These are phyloP conservation scores for Plasmodium adleri DNA, from an alignment of 169 alveolate genomes.

Conservation along the genomic window DNA sequence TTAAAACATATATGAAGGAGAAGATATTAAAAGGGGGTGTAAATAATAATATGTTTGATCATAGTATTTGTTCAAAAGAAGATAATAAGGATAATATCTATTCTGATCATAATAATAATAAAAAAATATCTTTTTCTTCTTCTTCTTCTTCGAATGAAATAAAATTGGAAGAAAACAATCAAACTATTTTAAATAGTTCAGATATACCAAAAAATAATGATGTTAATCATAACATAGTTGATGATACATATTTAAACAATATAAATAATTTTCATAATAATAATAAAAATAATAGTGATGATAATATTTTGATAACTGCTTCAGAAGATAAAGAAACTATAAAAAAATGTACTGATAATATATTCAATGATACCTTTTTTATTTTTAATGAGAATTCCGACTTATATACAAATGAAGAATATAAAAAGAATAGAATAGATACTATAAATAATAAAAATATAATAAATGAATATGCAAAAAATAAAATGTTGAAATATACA, in stretches of 20 bases:
- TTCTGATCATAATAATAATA: not conserved
- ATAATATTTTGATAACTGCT: not conserved
- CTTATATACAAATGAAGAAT: conserved; percentile 69
- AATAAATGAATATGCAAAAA: conserved; percentile 5
- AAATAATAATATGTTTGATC: not conserved
- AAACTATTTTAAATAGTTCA: too few relatives aligned
- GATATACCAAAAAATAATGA: too few relatives aligned
- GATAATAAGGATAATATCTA: not conserved
- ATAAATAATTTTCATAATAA: not conserved
- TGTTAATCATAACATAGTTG: too few relatives aligned
- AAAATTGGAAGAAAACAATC: too few relatives aligned
- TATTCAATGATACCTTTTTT: conserved; percentile 48
- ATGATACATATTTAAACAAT: too few relatives aligned
- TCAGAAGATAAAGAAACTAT: conserved; percentile 1
- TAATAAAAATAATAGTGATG: not conserved
- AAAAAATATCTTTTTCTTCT: not conserved
- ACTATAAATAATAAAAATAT: not conserved
- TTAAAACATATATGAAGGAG: conserved; percentile 7
- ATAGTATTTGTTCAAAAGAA: not conserved
- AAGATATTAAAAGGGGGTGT: not conserved
- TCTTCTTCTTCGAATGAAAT: too few relatives aligned
- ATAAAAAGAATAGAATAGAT: conserved; percentile 21
- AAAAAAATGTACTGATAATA: conserved; percentile 5
- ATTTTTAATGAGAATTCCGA: conserved; percentile 67
- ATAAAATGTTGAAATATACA: not conserved